Conservation (phyloP, 2,329 filamentous ascomycete genomes). For the Arthroderma uncinatum region DNA sequence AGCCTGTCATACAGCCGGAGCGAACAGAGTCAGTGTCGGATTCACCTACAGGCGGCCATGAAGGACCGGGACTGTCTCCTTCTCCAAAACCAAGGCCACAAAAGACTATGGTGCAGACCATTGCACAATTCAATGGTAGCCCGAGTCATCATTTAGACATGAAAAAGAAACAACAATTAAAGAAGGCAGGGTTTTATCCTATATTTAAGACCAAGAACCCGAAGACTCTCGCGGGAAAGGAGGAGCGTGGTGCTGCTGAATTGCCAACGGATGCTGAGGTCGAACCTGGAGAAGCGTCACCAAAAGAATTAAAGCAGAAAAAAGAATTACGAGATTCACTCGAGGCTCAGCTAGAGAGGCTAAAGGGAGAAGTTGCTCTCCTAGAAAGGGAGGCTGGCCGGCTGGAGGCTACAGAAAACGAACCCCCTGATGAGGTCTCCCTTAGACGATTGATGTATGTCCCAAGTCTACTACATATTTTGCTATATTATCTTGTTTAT, state of each 20-base stretch:
- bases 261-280: neutral
- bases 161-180: neutral
- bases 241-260: neutral
- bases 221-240: neutral
- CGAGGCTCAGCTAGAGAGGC: slow-evolving; percentile 43
- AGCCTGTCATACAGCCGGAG: neutral
- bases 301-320: slow-evolving; percentile 33
- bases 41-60: neutral
- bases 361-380: slow-evolving; percentile 50
- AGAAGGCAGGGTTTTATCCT: neutral
- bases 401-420: slow-evolving; percentile 29
- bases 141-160: neutral
- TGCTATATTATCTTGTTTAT: neutral
- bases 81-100: neutral
- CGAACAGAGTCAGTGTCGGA: neutral
- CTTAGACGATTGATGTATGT: slow-evolving; percentile 27
- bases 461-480: neutral
- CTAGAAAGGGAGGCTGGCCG: slow-evolving; percentile 44
- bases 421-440: slow-evolving; percentile 27
- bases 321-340: slow-evolving; percentile 44
- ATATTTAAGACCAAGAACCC: neutral
- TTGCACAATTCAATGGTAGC: neutral
- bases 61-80: neutral
- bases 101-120: neutral
- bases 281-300: slow-evolving; percentile 9